These are phyloP conservation scores for Arabidopsis lyrata DNA, from an alignment of 441 rosid species.

Conservation along the genomic window DNA sequence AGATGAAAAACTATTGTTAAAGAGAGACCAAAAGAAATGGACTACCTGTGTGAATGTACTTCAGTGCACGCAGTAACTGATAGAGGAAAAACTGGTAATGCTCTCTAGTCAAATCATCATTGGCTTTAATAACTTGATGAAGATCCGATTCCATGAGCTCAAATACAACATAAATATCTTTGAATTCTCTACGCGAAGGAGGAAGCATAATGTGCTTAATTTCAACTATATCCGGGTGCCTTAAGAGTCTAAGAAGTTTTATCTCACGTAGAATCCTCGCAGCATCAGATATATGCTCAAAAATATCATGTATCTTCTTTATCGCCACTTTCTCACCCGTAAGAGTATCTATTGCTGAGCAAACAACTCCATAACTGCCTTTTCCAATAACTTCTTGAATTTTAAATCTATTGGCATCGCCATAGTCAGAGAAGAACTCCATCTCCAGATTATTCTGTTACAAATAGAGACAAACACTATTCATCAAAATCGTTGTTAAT, in stretches of 20 bases:
- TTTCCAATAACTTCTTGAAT: slow-evolving; percentile 74
- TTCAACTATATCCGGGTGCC: slow-evolving; percentile 83
- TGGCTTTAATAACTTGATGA: slow-evolving; percentile 82
- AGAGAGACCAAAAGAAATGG: background rate
- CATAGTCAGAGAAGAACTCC: slow-evolving; percentile 81
- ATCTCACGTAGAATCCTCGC: slow-evolving; percentile 76
- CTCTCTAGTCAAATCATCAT: slow-evolving; percentile 78
- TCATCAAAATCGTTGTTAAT: background rate
- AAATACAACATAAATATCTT: slow-evolving; percentile 78
- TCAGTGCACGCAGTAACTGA: slow-evolving; percentile 75
- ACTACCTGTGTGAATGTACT: slow-evolving; percentile 64
- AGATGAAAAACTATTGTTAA: background rate
- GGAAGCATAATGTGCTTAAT: slow-evolving; percentile 81
- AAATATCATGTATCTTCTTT: slow-evolving; percentile 59
- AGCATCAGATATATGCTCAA: slow-evolving; percentile 76
- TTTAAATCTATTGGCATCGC: slow-evolving; percentile 72
- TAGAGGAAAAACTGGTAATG: slow-evolving; percentile 81
- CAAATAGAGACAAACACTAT: slow-evolving; percentile 11
- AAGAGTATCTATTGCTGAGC: slow-evolving; percentile 67
- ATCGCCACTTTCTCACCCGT: slow-evolving; percentile 63
- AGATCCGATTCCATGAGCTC: slow-evolving; percentile 88
- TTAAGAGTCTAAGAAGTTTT: slow-evolving; percentile 65
- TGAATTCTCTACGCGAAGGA: slow-evolving; percentile 74
- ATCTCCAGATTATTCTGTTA: slow-evolving; percentile 65
- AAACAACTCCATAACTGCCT: slow-evolving; percentile 82